Base-by-base conservation (phyloP, 805 yeast species). In the Yamadazyma laniorum region DNA sequence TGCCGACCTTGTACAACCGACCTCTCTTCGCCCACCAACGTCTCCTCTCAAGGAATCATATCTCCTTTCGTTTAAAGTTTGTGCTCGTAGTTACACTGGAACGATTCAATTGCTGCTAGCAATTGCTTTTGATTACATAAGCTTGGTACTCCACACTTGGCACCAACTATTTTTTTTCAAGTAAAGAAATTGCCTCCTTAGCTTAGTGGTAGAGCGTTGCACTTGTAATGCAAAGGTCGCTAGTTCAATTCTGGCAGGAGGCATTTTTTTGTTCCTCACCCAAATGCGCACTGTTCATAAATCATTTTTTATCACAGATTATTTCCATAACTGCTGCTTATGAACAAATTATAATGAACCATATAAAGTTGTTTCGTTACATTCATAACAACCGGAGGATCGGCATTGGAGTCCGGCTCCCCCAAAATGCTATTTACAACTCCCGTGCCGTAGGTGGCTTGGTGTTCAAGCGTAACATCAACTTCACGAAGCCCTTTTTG, bases 121-220 rank as follows among this genome's bases (percentile, higher is more conserved):
- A n/a, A n/a, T n/a, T n/a, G n/a, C n/a, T n/a, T n/a, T n/a, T n/a
- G n/a, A n/a, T n/a, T n/a, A n/a, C n/a, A n/a, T n/a, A n/a, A n/a
- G n/a, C n/a, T n/a, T n/a, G n/a, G n/a, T n/a, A n/a, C n/a, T n/a
- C n/a, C n/a, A n/a, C n/a, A n/a, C n/a, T n/a, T n/a, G n/a, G n/a
- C n/a, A n/a, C n/a, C n/a, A n/a, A n/a, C n/a, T n/a, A n/a, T n/a
- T n/a, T n/a, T n/a, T n/a, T n/a, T n/a, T n/a, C n/a, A n/a, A n/a
- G n/a, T n/a, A n/a, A n/a, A n/a, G 26, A 27, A 25, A 7, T 21
- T 34, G 95, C 95, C 95, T 76, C 80, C 78, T 86, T 87, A 86
- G 95, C 95, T 86, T 85, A 87, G 96, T 85, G 95, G 95, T 86
- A 87, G 93, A 86, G 95, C 95, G 95, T 85, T 84, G 95, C 96